Evolutionary conservation across 1,284 basidiomycete species (phyloP).

Genomic region (Mrakiaceae sp.): DNA sequence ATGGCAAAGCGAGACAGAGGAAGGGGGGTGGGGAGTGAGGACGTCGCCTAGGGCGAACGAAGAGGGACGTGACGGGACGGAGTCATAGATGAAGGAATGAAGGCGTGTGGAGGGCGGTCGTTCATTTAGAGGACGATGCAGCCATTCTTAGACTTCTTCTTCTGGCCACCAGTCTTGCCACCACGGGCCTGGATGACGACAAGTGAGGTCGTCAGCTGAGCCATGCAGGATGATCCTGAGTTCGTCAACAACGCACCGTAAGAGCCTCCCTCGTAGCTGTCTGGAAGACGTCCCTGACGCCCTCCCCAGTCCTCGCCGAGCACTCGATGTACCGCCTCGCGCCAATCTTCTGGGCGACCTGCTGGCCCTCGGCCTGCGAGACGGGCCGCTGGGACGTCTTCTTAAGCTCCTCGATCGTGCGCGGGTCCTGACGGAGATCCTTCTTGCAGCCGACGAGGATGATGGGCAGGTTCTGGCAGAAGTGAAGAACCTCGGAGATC

Average conservation of each 20-base stretch:
- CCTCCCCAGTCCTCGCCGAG: constrained; percentile 76
- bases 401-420: constrained; percentile 66
- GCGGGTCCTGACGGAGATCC: constrained; percentile 66
- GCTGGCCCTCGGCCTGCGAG: constrained; percentile 65
- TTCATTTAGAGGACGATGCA: constrained; percentile 45
- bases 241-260: constrained; percentile 31
- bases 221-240: neutral
- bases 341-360: constrained; percentile 76
- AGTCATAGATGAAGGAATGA: neutral
- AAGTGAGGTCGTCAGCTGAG: neutral
- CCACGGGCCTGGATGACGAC: constrained; percentile 17
- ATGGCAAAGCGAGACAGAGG: neutral
- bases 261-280: constrained; percentile 73
- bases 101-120: neutral
- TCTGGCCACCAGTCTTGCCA: constrained; percentile 9
- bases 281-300: constrained; percentile 86
- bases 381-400: constrained; percentile 74
- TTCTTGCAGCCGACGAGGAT: constrained; percentile 90
- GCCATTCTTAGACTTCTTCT: constrained; percentile 24
- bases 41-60: neutral
- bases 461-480: constrained; percentile 75
- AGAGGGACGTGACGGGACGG: neutral
- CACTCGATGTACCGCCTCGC: constrained; percentile 84
- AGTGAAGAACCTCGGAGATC: constrained; percentile 89
- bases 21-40: neutral